Base-by-base conservation (phyloP, 2,329 filamentous ascomycete genomes). In the Diaporthe velutina region DNA sequence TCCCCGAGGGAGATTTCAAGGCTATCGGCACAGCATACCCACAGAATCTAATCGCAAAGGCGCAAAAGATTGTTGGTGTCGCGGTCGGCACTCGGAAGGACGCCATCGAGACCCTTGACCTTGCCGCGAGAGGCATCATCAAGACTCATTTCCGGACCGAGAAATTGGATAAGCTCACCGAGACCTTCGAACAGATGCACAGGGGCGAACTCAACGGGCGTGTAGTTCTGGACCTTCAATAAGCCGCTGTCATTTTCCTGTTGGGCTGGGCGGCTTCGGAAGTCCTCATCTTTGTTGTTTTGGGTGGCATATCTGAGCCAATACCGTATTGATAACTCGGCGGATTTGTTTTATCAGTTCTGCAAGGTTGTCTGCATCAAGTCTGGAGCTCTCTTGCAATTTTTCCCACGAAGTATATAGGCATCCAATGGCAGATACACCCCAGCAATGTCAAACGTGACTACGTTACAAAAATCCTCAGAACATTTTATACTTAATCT, bases 41-140 rank as follows among this genome's bases (percentile, higher is more conserved):
- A 15, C 80, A 79, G 0, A 42, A 74, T 0, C 79, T 90, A 68
- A 81, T 90, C 42, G 77, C 74, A 7, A 82, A 82, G 74, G 84
- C 88, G 76, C 79, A 83, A 67, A 84, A 81, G n/a, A 87, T 90
- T 74, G 84, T 86, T 6, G 88, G 87, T 7, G 86, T 85, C 13
- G 84, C 86, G 0, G 87, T 90, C 19, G 88, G 88, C 0, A 89
- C 86, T 70, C 83, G 86, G 55, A 81, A 83, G 70, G 88, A 90
- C 40, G 88, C 88, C 15, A 78, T 78, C 30, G 77, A 78, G 70
- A 75, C 74, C 17, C 60, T 78, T 12, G 77, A 78, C 17, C 73
- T 78, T 17, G 77, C 77, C 4, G 75, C 72, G 15, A 60, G 77
- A 57, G 78, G 77, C 1, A 58, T 79, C 22, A 75, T 79, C 74